These are phyloP conservation scores for Melastoma malabathricum DNA, from an alignment of 345 rosid species.

Conservation along the genomic window DNA sequence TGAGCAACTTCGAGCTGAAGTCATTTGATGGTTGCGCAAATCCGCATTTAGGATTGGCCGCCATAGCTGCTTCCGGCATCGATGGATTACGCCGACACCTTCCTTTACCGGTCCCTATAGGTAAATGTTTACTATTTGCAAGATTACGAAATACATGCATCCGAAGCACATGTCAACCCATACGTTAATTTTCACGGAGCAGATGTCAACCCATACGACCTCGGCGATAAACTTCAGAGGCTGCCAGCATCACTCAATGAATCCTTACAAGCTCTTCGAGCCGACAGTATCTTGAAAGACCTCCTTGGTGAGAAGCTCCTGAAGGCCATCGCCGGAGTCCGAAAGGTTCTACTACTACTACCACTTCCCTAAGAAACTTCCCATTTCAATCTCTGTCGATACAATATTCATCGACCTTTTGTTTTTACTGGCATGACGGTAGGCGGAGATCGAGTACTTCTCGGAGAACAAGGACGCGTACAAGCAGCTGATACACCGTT, in stretches of 20 bases:
- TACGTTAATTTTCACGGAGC: conserved; percentile 7
- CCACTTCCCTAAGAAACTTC: not conserved
- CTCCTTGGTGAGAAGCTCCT: conserved; percentile 62
- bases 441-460: conserved; percentile 61
- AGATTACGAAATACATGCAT: too few species aligned
- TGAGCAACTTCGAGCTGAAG: conserved; percentile 91
- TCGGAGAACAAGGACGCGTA: conserved; percentile 42
- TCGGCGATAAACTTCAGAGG: conserved; percentile 37
- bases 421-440: conserved; percentile 15
- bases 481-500: conserved; percentile 78
- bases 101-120: conserved; percentile 60
- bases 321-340: conserved; percentile 61
- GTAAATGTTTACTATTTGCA: conserved; percentile 17
- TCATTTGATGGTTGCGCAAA: conserved; percentile 86
- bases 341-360: conserved; percentile 42
- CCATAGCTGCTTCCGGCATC: conserved; percentile 72
- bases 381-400: not conserved
- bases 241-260: conserved; percentile 64
- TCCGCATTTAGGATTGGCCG: conserved; percentile 70
- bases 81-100: conserved; percentile 75
- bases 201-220: conserved; percentile 55
- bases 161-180: too few species aligned
- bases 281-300: conserved; percentile 40
- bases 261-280: conserved; percentile 54
- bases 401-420: not conserved